phyloP scores from a whole-genome alignment of 2,329 filamentous ascomycete genomes.

The Xylaria arbuscula region DNA sequence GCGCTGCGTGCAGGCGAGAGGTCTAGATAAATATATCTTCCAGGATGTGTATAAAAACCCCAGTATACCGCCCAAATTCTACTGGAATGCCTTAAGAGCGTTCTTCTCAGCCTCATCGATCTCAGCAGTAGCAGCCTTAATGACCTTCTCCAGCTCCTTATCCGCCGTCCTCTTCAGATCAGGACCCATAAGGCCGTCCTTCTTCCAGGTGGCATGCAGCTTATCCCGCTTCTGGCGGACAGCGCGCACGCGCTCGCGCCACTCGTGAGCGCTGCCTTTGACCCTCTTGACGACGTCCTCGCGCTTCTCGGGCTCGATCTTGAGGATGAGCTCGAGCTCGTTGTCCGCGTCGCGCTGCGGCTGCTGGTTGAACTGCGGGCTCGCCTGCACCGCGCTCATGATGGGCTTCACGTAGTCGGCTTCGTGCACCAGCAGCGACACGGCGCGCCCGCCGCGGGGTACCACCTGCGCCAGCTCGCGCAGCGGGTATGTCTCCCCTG shows the following conservation, averaged over 20 bases:
- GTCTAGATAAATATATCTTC: neutral
- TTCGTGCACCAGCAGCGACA: conserved; percentile 55
- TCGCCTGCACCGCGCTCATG: conserved; percentile 65
- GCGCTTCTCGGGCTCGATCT: conserved; percentile 63
- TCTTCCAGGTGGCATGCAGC: conserved; percentile 61
- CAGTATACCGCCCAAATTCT: conserved; percentile 41
- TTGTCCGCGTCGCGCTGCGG: conserved; percentile 68
- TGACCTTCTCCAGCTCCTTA: conserved; percentile 58
- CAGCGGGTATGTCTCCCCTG: conserved; percentile 57
- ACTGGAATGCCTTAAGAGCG: conserved; percentile 53
- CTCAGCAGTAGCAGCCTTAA: conserved; percentile 61
- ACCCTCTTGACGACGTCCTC: conserved; percentile 59
- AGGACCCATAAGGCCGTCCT: conserved; percentile 56
- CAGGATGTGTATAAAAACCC: neutral
- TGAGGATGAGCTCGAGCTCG: conserved; percentile 67
- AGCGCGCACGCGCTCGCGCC: conserved; percentile 62
- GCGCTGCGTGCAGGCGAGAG: neutral
- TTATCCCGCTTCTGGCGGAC: conserved; percentile 62
- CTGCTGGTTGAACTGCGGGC: conserved; percentile 69
- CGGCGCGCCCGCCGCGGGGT: conserved; percentile 56
- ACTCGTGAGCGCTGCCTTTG: conserved; percentile 61
- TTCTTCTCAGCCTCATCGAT: conserved; percentile 64
- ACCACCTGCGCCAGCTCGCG: conserved; percentile 66
- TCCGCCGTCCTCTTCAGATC: conserved; percentile 58
- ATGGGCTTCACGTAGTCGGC: conserved; percentile 62